Evolutionary conservation across 2,329 filamentous ascomycete genomes (phyloP).

Genomic region (Aureobasidium pullulans): DNA sequence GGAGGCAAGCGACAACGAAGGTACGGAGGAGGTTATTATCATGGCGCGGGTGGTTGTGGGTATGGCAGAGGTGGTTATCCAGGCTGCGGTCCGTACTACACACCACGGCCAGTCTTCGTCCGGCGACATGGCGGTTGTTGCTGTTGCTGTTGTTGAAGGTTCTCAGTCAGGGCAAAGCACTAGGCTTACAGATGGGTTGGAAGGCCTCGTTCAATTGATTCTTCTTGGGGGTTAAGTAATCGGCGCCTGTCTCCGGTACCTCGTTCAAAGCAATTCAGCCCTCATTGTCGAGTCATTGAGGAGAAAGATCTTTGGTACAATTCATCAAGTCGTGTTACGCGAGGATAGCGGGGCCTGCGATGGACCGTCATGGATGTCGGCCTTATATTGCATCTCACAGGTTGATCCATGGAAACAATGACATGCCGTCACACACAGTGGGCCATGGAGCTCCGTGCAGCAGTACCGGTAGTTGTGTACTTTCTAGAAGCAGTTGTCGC

Average conservation of each 20-base stretch:
- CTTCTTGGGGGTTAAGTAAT: neutral
- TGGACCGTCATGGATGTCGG: neutral
- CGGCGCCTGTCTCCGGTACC: neutral
- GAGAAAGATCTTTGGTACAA: neutral
- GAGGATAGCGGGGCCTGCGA: neutral
- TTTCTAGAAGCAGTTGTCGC: neutral
- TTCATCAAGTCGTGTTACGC: neutral
- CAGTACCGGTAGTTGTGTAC: neutral
- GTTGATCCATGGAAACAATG: neutral
- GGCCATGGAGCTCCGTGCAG: neutral
- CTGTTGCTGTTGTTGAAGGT: neutral
- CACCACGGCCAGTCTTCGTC: neutral
- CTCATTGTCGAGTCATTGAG: neutral
- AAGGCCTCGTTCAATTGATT: neutral
- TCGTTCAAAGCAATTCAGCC: neutral
- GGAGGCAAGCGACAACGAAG: neutral
- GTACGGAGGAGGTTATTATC: neutral
- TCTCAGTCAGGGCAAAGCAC: neutral
- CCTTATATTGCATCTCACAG: neutral
- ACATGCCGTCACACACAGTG: slow-evolving; percentile 2
- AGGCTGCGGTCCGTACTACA: neutral
- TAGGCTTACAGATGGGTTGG: neutral
- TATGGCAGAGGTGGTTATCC: slow-evolving; percentile 5
- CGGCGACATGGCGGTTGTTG: neutral
- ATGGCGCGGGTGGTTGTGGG: neutral